Base-by-base conservation (phyloP, 768 basidiomycete species). In the Coprinellus micaceus region DNA sequence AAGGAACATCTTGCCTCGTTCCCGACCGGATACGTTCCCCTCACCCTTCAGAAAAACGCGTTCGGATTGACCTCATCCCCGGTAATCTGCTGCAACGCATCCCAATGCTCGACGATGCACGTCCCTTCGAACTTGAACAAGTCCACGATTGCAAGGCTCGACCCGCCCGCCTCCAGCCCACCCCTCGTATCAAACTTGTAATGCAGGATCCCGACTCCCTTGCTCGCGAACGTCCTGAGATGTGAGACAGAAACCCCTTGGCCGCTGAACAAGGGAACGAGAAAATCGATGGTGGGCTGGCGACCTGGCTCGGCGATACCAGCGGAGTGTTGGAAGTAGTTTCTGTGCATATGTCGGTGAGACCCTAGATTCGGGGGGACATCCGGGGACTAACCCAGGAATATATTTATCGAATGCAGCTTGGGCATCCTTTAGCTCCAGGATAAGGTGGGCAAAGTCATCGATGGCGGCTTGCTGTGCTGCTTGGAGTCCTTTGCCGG, bases 21-120 rank as follows among this genome's bases (percentile, higher is more conserved):
- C n/a, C n/a, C n/a, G n/a, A n/a, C n/a, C n/a, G n/a, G n/a, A n/a
- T n/a, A n/a, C n/a, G n/a, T n/a, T n/a, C n/a, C n/a, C n/a, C n/a
- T n/a, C n/a, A n/a, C n/a, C n/a, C n/a, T 43, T 50, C 24, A 56
- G 48, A 56, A 56, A 33, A 49, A 56, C 17, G 55, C 55, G 10
- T n/a, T 39, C 11, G 55, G 55, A 50, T 56, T 56, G 5, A 47
- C n/a, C 39, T 56, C 55, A 5, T 49, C 48, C 36, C 55, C 55
- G 7, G 46, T 55, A 15, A 56, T 56, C 33, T 12, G 13, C 39
- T 49, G 48, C 12, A 49, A 28, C 2, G 48, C 47, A 19, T 56
- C 55, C 55, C 55, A 56, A 30, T 56, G 55, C 43, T 56, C 55
- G 11, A 56, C 46, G 4, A 56, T 19, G 39, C 55, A 56, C 5